Evolutionary conservation across 257 asterid species (phyloP), one percentile per base, ranked within the genome.

Genomic region (Solanum chilense): DNA sequence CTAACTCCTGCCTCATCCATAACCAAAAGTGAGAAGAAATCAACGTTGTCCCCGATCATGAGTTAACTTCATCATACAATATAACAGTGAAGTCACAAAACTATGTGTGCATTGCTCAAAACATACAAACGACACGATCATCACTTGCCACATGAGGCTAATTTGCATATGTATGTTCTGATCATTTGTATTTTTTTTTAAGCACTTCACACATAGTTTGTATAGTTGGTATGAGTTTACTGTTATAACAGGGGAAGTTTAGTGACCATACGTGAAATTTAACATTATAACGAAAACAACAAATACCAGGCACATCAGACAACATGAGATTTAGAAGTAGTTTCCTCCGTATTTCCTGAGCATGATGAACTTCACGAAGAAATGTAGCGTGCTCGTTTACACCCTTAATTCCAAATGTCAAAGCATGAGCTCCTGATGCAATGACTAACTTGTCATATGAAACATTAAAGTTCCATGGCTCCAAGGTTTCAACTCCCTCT

Each of bases 281-380:
- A 45, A 47, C 68, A 12, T 11, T 11, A 49, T 7, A 29, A 29
- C 0, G 20, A 29, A 81, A 82, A 31, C 81, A 2, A 39, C 52
- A 74, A 11, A 83, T 89, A 93, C 99, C 99, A 81, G 99, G 99
- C 33, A 95, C 93, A 89, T 97, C 99, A 15, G 99, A 96, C 23
- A 97, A 90, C 99, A 97, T 97, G 90, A 97, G 89, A 91, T 97
- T 97, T 21, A 96, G 91, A 66, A 97, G 93, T 90, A 97, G 91
- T 82, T 94, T 96, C 87, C 99, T 93, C 91, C 99, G 92, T 75
- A 97, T 97, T 89, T 95, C 99, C 89, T 97, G 99, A 83, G 99
- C 99, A 89, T 97, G 99, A 88, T 93, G 91, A 90, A 97, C 99
- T 90, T 97, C 99, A 86, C 99, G 99, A 41, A 97, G 97, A 91